Percentiles rank a stretch among this genome's conserved stretches.
Evolutionary conservation across 495 filamentous ascomycete species (phyloP).

Genomic region (Tuber microsphaerosporum): DNA sequence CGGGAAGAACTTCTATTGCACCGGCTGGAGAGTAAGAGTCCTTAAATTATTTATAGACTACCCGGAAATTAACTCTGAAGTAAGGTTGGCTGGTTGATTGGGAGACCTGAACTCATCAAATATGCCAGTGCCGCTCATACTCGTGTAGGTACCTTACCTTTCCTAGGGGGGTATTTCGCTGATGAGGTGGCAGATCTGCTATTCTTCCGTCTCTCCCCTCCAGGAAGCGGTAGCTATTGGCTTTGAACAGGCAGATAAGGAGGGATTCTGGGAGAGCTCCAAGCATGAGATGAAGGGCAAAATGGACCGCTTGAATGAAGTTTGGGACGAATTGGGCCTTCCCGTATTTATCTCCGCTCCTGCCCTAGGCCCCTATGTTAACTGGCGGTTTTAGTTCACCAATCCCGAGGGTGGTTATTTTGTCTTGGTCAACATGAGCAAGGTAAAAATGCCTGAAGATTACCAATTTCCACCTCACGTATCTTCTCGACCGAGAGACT

Average conservation of each 20-base stretch:
- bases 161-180: not conserved
- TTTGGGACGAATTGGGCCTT: conserved; percentile 82
- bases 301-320: conserved; percentile 73
- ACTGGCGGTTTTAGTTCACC: conserved; percentile 54
- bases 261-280: conserved; percentile 82
- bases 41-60: not conserved
- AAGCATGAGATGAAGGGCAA: conserved; percentile 83
- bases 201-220: conserved; percentile 81
- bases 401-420: conserved; percentile 96
- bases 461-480: conserved; percentile 89
- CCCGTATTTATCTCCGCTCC: conserved; percentile 43
- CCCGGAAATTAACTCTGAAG: not conserved
- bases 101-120: conserved; percentile 78
- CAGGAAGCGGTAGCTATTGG: conserved; percentile 96
- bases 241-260: conserved; percentile 77
- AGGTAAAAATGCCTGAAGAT: conserved; percentile 69
- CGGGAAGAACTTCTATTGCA: conserved; percentile 96
- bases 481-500: conserved; percentile 75
- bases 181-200: conserved; percentile 60
- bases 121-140: conserved; percentile 90
- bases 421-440: conserved; percentile 81
- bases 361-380: not conserved
- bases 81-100: conserved; percentile 66
- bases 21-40: conserved; percentile 84
- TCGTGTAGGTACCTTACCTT: conserved; percentile 42